These are phyloP conservation scores for Penicillium olsonii DNA, from an alignment of 2,329 filamentous ascomycete species.

Conservation along the genomic window DNA sequence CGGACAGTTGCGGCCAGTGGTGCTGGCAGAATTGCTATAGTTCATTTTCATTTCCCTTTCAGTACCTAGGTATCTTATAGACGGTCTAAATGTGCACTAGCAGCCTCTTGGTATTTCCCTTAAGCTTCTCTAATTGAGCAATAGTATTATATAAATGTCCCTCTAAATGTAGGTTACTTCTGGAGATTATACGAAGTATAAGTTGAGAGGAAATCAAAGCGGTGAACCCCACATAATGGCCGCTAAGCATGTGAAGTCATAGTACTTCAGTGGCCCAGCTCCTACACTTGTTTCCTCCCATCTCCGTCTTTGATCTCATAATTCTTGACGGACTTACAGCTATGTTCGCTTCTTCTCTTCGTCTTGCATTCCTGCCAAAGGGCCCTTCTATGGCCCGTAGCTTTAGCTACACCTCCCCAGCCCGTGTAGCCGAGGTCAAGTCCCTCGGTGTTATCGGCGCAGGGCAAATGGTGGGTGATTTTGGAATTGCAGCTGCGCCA, in stretches of 20 bases:
- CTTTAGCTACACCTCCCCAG: slow-evolving; percentile 70
- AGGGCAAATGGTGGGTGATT: slow-evolving; percentile 80
- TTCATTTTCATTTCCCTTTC: too few relatives aligned
- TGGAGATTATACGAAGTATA: too few relatives aligned
- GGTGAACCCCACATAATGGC: background rate
- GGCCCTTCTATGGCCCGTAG: slow-evolving; percentile 47
- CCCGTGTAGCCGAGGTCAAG: slow-evolving; percentile 73
- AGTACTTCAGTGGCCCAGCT: slow-evolving; percentile 1
- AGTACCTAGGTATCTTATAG: too few relatives aligned
- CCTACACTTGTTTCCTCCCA: background rate
- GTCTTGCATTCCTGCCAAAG: slow-evolving; percentile 25
- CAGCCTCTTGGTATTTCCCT: background rate
- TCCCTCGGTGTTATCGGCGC: slow-evolving; percentile 88
- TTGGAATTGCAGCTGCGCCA: background rate
- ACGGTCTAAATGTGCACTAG: too few relatives aligned
- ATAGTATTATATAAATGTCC: too few relatives aligned
- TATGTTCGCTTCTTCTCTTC: slow-evolving; percentile 41
- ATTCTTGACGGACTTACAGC: background rate
- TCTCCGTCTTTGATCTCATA: background rate
- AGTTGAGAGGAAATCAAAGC: too few relatives aligned
- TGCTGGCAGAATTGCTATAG: slow-evolving; percentile 9
- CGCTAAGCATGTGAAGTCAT: slow-evolving; percentile 22
- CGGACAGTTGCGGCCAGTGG: background rate
- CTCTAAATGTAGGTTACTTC: too few relatives aligned
- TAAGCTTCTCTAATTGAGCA: background rate